Base-by-base conservation (phyloP, 1,284 basidiomycete genomes). In the Trichosporon inkin region DNA sequence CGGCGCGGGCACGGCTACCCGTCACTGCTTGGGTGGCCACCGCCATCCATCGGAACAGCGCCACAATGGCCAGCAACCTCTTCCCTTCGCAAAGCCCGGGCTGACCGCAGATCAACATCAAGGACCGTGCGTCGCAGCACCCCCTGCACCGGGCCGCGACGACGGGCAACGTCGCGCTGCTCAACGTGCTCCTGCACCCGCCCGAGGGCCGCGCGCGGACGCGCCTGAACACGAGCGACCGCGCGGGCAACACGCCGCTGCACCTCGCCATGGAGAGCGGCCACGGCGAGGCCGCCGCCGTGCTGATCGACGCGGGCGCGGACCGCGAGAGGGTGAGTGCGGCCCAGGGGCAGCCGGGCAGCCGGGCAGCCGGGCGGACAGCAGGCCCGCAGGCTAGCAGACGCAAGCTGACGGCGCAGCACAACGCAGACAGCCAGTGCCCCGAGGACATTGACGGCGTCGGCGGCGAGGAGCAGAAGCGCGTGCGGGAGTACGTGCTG, bases 221-320 rank as follows among this genome's bases (percentile, higher is more conserved):
- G 36, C 84, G 92, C 47, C 78, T 96, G 55, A 96, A 96, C 75
- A 88, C 88, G 11, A 84, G 84, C 53, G 91, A 95, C 81, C 84
- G 91, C 62, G 83, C 90, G 41, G 89, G 90, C 51, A 94, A 96
- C 73, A 95, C 93, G 0, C 91, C 93, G 1, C 81, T 97, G n/a
- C 93, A 97, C 81, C 85, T 97, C 41, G 92, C 93, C 6, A 87
- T 97, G 85, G 93, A 97, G 73, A 92, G 89, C 59, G 93, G 87
- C 8, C 90, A 96, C 71, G 93, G 90, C 24, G 88, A 91, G 74
- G 88, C 86, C 6, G 93, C 92, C 6, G 89, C 92, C 1, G 79
- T 88, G 52, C 82, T 97, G 54, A 93, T 97, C 61, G 90, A 94
- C 74, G 92, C 91, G 44, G 93, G 93, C 16, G 92, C 92, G 7